Base-by-base conservation (phyloP, 2,329 filamentous ascomycete genomes). In the Myriosclerotinia curreyana region DNA sequence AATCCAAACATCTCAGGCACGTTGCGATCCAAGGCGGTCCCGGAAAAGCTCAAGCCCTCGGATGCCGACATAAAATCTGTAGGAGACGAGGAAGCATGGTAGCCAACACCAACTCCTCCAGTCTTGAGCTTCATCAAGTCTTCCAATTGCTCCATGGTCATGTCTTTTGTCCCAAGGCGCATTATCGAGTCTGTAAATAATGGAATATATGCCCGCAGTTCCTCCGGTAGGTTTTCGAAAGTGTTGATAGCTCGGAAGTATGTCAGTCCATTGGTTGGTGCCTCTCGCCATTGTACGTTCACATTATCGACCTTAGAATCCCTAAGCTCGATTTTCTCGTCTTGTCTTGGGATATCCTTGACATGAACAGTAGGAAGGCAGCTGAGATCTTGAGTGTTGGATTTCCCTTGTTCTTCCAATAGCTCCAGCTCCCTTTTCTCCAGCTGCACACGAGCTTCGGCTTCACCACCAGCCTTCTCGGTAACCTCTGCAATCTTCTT, bases 41-140 rank as follows among this genome's bases (percentile, higher is more conserved):
- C 94, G 3, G 87, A 87, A 64, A 98, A 87, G 15, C 89, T 85
- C 34, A 99, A 79, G 0, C 95, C 95, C 77, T 99, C 95, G 22
- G 84, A 86, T 11, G 87, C 89, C 34, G 83, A 80, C 38, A 83
- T 82, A 62, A 91, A 86, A 69, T 94, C 85, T 1, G 82, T 83
- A 0, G 94, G 91, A 2, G 87, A 92, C 0, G 93, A 85, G 0
- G 89, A 87, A n/a, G 89, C 85, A 77, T 96, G 90, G 70, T 96
- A 93, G 1, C 89, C 87, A 20, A 96, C 87, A 3, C 88, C 90
- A 46, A 99, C 85, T 12, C 95, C 95, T 25, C 95, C 95, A 1
- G 95, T 98, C 79, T 96, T 96, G 38, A 98, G 83, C 76, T 98
- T 98, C 76, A 99, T 97, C 63, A 93, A 78, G 73, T 98, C 95